Base-by-base conservation (phyloP, 2,329 filamentous ascomycete genomes). In the Metarhizium humberi region DNA sequence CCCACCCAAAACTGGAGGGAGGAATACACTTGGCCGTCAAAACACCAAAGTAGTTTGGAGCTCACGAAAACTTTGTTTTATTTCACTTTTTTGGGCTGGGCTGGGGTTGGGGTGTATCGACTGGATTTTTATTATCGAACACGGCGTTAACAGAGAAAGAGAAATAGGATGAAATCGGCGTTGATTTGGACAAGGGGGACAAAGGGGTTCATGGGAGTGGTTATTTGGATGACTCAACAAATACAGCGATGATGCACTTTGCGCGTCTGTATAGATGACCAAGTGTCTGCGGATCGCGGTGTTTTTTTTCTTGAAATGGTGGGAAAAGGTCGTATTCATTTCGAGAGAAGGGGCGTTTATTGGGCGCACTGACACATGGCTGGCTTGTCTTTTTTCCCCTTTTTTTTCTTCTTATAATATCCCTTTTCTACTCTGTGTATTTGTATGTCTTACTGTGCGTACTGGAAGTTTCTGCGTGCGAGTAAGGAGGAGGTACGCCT, bases 301-400 rank as follows among this genome's bases (percentile, higher is more conserved):
- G 2, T 11, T 34, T 34, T 34, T 34, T 34, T 34, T 34, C 32
- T 34, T 34, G 7, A 11, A 18, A 48, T 10, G 7, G 45, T 30
- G 45, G 20, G 20, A 48, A 25, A 30, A 3, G 38, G 30, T 43
- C 49, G 10, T 48, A 16, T 46, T 20, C 20, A 8, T 50, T 53
- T 51, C 51, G 34, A 56, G 32, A 50, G 46, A 53, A 52, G 38
- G 43, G 38, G 36, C 55, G 42, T 54, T 54, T 20, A 46, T 48
- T 49, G 47, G 47, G 47, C 46, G 16, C 11, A 51, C 30, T 38
- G 43, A 48, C 46, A 30, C 51, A 51, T 46, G 51, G n/a, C 51
- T 54, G 51, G 30, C 51, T 51, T 50, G 51, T 52, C 25, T 25
- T 25, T 25, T 25, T 25, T 25, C 1, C 20, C 20, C 45, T 46